phyloP scores from a whole-genome alignment of 2,329 filamentous ascomycete genomes.

The Hypoxylon sp. region DNA sequence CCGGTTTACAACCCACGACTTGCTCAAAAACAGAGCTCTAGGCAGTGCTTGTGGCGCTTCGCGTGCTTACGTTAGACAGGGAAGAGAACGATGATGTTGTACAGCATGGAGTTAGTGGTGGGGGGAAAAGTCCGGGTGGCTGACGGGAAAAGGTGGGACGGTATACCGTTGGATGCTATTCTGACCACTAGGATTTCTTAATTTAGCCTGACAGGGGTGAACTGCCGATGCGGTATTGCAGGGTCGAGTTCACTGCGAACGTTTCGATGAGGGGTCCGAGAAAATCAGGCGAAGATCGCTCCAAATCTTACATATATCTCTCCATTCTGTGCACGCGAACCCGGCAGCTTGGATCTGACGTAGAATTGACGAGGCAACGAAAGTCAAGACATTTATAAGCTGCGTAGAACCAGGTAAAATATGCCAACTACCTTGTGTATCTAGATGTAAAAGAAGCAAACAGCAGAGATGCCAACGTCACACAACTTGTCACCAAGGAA shows the following conservation, averaged over 20 bases:
- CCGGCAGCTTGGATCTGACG: constrained; percentile 31
- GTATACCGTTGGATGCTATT: constrained; percentile 7
- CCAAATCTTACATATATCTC: constrained; percentile 19
- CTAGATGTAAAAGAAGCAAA: background rate
- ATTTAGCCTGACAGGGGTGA: constrained; percentile 16
- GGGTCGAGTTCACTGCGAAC: constrained; percentile 13
- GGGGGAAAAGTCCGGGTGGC: constrained; percentile 18
- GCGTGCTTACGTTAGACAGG: constrained; percentile 43
- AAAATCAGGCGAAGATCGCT: constrained; percentile 18
- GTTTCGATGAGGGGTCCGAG: constrained; percentile 8
- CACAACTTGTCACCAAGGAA: constrained; percentile 17
- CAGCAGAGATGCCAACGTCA: background rate
- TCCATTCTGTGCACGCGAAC: constrained; percentile 26
- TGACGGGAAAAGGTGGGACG: constrained; percentile 19
- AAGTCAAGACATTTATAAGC: constrained; percentile 11
- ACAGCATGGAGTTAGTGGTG: constrained; percentile 27
- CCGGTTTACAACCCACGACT: background rate
- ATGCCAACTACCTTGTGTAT: background rate
- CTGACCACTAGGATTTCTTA: constrained; percentile 11
- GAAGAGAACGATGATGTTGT: constrained; percentile 23
- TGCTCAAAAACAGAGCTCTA: background rate
- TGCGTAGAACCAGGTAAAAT: background rate
- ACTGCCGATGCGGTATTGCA: constrained; percentile 22
- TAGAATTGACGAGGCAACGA: constrained; percentile 9
- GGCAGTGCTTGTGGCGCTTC: constrained; percentile 23